phyloP scores from a whole-genome alignment of 495 filamentous ascomycete genomes.

The Aspergillus incahuasiensis region DNA sequence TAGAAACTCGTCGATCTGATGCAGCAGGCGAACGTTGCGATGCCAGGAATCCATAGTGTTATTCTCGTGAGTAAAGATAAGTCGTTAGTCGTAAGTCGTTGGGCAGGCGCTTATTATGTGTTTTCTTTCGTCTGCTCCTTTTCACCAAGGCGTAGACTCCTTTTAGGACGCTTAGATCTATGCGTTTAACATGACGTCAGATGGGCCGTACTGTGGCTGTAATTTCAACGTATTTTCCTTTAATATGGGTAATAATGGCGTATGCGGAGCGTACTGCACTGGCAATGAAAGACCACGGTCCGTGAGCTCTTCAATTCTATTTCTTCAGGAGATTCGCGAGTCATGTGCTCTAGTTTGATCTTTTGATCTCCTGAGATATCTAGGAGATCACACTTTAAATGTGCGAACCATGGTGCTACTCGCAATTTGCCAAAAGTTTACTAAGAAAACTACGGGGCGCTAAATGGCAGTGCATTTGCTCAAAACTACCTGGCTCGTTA shows the following conservation, averaged over 20 bases:
- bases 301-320: background rate
- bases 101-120: background rate
- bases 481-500: background rate
- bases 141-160: background rate
- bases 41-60: slow-evolving; percentile 25
- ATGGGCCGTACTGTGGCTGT: background rate
- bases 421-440: background rate
- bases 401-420: background rate
- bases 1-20: slow-evolving; percentile 29
- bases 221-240: background rate
- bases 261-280: background rate
- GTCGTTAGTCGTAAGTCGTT: background rate
- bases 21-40: slow-evolving; percentile 27
- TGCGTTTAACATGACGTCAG: slow-evolving; percentile 15
- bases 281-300: too few relatives aligned
- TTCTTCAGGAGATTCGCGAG: background rate
- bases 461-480: background rate
- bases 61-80: background rate
- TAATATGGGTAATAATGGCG: too few relatives aligned
- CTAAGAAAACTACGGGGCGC: background rate
- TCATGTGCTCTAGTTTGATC: background rate
- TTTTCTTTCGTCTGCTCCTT: background rate
- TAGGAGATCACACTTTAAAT: background rate
- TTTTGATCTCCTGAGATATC: background rate
- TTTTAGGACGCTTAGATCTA: background rate